Percentiles rank a stretch among this genome's conserved stretches.
phyloP scores from a whole-genome alignment of 805 yeast species.

The Candida dendrica region DNA sequence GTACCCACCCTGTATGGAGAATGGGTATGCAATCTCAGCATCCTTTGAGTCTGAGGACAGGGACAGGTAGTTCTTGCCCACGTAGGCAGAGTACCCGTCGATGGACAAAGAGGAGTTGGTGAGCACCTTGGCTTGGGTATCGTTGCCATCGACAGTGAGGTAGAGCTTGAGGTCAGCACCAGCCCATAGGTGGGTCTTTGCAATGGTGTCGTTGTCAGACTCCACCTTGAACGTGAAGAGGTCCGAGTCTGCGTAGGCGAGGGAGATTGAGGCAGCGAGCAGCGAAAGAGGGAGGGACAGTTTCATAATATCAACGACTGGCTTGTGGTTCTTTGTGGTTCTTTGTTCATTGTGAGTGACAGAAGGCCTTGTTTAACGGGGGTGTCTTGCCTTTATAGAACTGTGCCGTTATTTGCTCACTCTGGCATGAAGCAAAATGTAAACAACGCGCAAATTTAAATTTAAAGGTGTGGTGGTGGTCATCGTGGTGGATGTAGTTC shows the following conservation, averaged over 20 bases:
- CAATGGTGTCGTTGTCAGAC: conserved; percentile 7
- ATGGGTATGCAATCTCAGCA: conserved; percentile 2
- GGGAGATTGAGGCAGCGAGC: too few relatives aligned
- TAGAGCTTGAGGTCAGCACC: conserved; percentile 3
- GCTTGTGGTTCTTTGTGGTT: too few relatives aligned
- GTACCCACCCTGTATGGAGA: conserved; percentile 1
- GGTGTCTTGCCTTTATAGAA: not conserved
- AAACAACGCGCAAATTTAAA: not conserved
- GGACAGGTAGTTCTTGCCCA: conserved; percentile 5
- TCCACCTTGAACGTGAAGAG: not conserved
- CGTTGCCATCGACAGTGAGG: not conserved
- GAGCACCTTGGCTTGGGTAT: not conserved
- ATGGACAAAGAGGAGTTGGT: not conserved
- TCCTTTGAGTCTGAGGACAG: not conserved
- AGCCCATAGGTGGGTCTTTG: conserved; percentile 17
- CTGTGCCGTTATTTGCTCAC: not conserved
- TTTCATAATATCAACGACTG: not conserved
- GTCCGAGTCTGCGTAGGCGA: not conserved
- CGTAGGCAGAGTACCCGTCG: not conserved
- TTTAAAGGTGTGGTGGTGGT: too few relatives aligned
- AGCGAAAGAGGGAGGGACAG: too few relatives aligned
- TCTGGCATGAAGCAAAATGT: not conserved
- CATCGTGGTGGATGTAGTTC: too few relatives aligned
- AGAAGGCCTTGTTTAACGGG: too few relatives aligned
- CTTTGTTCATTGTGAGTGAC: too few relatives aligned